Percentiles rank a stretch among this genome's conserved stretches.
Evolutionary conservation across 1,284 basidiomycete species (phyloP).

Genomic region (Pisolithus thermaeus): DNA sequence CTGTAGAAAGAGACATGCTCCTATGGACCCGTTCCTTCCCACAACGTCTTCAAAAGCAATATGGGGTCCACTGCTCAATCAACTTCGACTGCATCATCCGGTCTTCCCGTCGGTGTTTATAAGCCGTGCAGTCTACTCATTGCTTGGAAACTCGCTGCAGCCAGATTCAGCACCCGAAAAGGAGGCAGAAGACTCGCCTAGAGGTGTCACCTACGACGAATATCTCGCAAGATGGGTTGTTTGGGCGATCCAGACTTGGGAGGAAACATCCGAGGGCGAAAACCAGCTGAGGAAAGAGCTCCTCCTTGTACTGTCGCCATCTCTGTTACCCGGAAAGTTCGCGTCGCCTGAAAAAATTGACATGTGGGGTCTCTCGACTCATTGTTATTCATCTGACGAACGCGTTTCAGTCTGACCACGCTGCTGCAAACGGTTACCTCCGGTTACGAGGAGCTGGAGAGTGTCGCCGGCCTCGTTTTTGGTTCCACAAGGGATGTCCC

Average conservation of each 20-base stretch:
- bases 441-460: slow-evolving; percentile 17
- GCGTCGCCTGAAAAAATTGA: slow-evolving; percentile 23
- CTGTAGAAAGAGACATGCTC: slow-evolving; percentile 55
- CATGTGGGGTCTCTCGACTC: slow-evolving; percentile 29
- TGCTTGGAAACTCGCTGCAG: slow-evolving; percentile 28
- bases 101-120: slow-evolving; percentile 50
- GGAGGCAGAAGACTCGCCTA: slow-evolving; percentile 6
- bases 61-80: slow-evolving; percentile 68
- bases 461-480: slow-evolving; percentile 13
- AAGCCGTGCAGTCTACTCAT: slow-evolving; percentile 40
- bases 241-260: slow-evolving; percentile 48
- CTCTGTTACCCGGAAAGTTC: slow-evolving; percentile 36
- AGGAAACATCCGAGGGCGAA: slow-evolving; percentile 25
- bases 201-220: slow-evolving; percentile 43
- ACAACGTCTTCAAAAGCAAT: slow-evolving; percentile 50
- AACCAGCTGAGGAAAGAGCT: slow-evolving; percentile 40
- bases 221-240: slow-evolving; percentile 63
- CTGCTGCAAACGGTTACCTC: slow-evolving; percentile 15
- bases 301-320: slow-evolving; percentile 41
- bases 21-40: slow-evolving; percentile 42
- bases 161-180: slow-evolving; percentile 8
- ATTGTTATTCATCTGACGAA: slow-evolving; percentile 9
- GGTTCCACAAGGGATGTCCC: slow-evolving; percentile 5
- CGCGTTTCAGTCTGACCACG: slow-evolving; percentile 14
- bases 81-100: slow-evolving; percentile 54